phyloP scores from a whole-genome alignment of 1,139 yeast species.

The Blastobotrys arbuscula region DNA sequence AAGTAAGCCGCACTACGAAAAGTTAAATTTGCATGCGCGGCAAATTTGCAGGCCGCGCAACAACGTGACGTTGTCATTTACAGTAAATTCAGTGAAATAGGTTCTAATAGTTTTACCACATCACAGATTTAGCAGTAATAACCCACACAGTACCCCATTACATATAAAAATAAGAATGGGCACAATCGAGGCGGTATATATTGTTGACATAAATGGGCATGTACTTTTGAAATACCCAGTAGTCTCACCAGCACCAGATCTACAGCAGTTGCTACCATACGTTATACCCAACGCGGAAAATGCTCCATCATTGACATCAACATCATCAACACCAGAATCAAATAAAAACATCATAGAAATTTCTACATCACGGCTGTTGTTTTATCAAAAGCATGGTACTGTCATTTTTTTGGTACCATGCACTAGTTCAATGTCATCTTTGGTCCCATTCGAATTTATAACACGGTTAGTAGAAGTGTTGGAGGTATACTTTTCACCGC shows the following conservation, averaged over 20 bases:
- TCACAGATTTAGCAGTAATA: no score
- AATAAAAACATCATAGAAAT: constrained; percentile 22
- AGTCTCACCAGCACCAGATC: constrained; percentile 47
- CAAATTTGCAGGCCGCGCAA: no score
- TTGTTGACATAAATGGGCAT: constrained; percentile 52
- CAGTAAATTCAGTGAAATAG: no score
- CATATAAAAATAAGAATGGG: no score
- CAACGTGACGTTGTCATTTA: no score
- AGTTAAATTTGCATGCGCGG: no score
- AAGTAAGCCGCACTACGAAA: no score
- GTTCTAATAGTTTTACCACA: no score
- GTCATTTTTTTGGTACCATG: constrained; percentile 32
- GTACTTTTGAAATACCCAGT: constrained; percentile 55
- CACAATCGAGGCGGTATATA: constrained; percentile 56
- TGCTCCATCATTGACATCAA: constrained; percentile 19
- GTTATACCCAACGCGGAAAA: constrained; percentile 17
- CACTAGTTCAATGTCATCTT: constrained; percentile 34
- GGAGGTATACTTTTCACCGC: constrained; percentile 54
- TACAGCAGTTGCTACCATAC: constrained; percentile 38
- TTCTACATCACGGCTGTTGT: constrained; percentile 32
- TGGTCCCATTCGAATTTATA: constrained; percentile 53
- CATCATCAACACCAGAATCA: not conserved
- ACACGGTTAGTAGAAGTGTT: constrained; percentile 47
- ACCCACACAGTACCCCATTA: no score
- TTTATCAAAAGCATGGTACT: constrained; percentile 29